These are phyloP conservation scores for Dillenia turbinata DNA, from an alignment of 164 flowering plant genomes.

Conservation along the genomic window DNA sequence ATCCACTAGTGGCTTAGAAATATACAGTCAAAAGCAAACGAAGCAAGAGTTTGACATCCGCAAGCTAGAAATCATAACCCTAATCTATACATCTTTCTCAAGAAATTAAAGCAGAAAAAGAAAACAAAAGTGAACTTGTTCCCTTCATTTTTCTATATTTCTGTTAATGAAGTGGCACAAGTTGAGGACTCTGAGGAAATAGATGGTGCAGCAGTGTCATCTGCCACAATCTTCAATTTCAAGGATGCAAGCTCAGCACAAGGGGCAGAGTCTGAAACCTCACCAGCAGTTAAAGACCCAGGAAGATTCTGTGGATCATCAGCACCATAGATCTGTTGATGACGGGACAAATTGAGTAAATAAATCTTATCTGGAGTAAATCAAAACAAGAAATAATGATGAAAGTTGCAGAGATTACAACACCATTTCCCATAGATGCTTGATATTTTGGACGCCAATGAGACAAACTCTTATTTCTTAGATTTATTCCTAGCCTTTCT, in stretches of 20 bases:
- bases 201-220: conserved; percentile 26
- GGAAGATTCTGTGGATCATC: conserved; percentile 35
- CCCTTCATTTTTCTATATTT: neutral
- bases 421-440: neutral
- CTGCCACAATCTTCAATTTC: conserved; percentile 24
- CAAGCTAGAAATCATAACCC: neutral
- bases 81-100: neutral
- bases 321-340: conserved; percentile 14
- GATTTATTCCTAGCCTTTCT: too few species aligned
- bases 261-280: conserved; percentile 23
- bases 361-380: neutral
- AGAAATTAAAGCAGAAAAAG: neutral
- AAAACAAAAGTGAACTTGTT: neutral
- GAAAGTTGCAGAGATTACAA: too few species aligned
- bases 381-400: neutral
- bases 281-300: conserved; percentile 42
- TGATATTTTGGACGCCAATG: neutral
- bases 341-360: neutral
- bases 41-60: neutral
- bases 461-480: neutral
- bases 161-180: neutral
- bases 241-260: conserved; percentile 18
- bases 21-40: conserved; percentile 1
- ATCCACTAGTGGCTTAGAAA: neutral
- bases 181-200: conserved; percentile 9